Evolutionary conservation across 2,329 filamentous ascomycete species (phyloP), one percentile per base, ranked within the genome.

Genomic region (Botrytis squamosa): DNA sequence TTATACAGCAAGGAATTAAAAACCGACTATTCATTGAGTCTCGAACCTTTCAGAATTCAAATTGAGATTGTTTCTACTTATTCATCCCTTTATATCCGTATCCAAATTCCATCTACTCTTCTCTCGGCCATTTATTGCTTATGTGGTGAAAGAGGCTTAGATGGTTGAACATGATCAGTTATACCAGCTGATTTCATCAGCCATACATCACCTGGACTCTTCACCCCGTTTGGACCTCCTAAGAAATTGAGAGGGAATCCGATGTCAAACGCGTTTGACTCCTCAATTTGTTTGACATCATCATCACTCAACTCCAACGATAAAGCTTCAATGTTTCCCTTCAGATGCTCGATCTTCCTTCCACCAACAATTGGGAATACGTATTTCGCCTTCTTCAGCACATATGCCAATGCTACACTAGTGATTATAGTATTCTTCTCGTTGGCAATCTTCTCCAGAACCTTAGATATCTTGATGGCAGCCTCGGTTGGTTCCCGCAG

Each of bases 311-410:
- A 83, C 72, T 86, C 83, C 60, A 94, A 83, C 1, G 84, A 85
- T 55, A 95, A 84, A 0, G 91, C 90, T 78, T 91, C 87, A 76
- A 94, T 91, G 78, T 93, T 94, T 73, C 85, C 86, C 79, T 90
- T 87, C 59, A 95, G 83, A 79, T 94, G 91, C 68, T 91, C 88
- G 16, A 92, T 81, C 77, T 90, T 93, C 18, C 91, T 86, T 0
- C 90, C 90, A 18, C 92, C 92, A 7, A 93, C 85, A 59, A 94
- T 89, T 1, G 92, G 92, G 79, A 93, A 93, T 20, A 94, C 90
- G 78, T 93, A 89, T 0, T 91, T 88, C 0, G 90, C 84, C 83
- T 94, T 93, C 76, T 89, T 86, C 85, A 92, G 87, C 22, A 94
- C 89, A 79, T 94, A 94, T 3, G 92, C 92, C 38, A 94, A 82